Base-by-base conservation (phyloP, 768 basidiomycete species). In the Phaffia tasmanica region DNA sequence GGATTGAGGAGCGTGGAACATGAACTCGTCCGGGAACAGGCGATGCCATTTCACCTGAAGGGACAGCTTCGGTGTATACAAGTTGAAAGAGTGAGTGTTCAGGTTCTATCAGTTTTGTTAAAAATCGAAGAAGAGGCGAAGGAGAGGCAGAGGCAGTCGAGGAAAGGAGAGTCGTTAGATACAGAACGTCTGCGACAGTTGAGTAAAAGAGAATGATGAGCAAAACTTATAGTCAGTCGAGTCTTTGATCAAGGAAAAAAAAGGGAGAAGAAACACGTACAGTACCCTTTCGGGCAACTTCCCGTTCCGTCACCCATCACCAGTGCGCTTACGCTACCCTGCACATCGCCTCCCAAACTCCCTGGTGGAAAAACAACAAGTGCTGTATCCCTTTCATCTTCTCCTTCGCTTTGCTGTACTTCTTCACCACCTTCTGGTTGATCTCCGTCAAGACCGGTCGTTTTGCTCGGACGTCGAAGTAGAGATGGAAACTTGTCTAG, bases 281-380 rank as follows among this genome's bases (percentile, higher is more conserved):
- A 87, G 80, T 84, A 85, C 2, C 83, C 86, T 58, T 79, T 77
- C 0, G 90, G 90, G 25, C 86, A 81, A 5, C 86, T 84, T 78
- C 89, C 78, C 18, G 85, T 85, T 11, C 83, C 85, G 72, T 85
- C 83, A 2, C 89, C 90, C 0, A 84, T 82, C 25, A 87, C 77
- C 46, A 92, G 75, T 1, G 81, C 83, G 57, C 84, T 85, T 2
- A 83, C 85, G 3, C 84, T 30, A 79, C 82, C 50, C 69, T 74
- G 1, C 74, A 62, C 69, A 0, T 68, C 70, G 18, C 21, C 46
- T 1, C 29, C 54, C 16, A 87, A 72, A 0, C 83, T 81, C 1
- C 77, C 78, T 0, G 89, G 90, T 0, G 89, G 87, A 70, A 90
- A 89, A 5, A 90, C 80, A 6, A 91, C 73, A 18, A 90, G 74